A percentile compares a stretch with the other conserved stretches of the same genome.
Conservation (phyloP, 2,329 filamentous ascomycete species). For the Emmonsia crescens region DNA sequence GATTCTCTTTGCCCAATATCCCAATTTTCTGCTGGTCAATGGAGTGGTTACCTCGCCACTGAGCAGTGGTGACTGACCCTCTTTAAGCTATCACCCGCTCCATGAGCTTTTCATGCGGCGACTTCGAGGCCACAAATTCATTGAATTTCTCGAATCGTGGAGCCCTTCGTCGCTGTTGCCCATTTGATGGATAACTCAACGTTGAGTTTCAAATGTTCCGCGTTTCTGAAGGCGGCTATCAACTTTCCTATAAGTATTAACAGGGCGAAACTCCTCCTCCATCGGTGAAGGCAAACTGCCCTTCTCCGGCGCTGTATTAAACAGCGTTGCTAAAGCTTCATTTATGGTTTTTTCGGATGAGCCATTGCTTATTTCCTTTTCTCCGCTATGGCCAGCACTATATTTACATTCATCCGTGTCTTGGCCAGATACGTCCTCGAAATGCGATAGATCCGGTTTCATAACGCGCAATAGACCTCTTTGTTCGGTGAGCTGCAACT, state of each 20-base stretch:
- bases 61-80: background rate
- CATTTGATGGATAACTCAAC: background rate
- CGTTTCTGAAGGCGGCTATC: background rate
- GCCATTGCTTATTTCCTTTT: background rate
- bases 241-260: background rate
- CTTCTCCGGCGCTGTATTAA: background rate
- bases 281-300: background rate
- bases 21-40: background rate
- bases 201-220: background rate
- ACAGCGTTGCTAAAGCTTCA: background rate
- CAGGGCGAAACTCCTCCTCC: background rate
- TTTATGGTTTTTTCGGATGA: background rate
- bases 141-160: background rate
- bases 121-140: background rate
- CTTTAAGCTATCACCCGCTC: background rate
- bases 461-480: slow-evolving; percentile 6
- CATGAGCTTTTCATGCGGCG: background rate
- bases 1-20: background rate
- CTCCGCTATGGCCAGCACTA: too few relatives aligned
- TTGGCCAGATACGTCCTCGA: background rate
- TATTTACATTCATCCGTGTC: background rate
- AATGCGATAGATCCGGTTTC: slow-evolving; percentile 5
- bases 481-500: background rate
- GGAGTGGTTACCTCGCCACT: background rate
- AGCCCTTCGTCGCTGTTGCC: too few relatives aligned